phyloP scores from a whole-genome alignment of 371 early-diverging fungal species.

The Saksenaea oblongispora region DNA sequence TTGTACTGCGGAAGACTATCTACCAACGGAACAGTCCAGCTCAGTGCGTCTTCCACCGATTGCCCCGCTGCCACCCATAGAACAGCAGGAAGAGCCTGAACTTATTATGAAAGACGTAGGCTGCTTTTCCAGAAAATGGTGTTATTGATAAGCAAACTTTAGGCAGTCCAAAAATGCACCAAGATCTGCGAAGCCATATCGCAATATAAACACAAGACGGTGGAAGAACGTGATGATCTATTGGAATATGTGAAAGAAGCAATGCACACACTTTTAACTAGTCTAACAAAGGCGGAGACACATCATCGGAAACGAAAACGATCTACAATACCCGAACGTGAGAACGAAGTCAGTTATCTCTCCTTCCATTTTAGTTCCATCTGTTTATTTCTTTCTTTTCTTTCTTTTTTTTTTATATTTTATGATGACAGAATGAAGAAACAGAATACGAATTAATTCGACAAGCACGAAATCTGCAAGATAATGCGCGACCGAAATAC shows the following conservation, averaged over 20 bases:
- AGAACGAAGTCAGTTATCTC: background rate
- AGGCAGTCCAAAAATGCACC: constrained; percentile 19
- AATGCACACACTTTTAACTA: constrained; percentile 12
- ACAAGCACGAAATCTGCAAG: constrained; percentile 36
- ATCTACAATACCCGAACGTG: background rate
- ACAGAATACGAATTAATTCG: constrained; percentile 40
- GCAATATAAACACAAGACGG: constrained; percentile 1
- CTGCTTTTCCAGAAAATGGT: background rate
- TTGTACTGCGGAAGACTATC: background rate
- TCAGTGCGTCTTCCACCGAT: constrained; percentile 1
- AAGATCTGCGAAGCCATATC: constrained; percentile 17
- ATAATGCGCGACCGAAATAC: constrained; percentile 30
- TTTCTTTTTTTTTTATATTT: background rate
- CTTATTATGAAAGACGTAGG: background rate
- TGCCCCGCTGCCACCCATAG: background rate
- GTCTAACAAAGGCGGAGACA: background rate
- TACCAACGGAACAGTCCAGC: background rate
- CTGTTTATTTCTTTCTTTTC: background rate
- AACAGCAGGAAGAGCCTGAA: background rate
- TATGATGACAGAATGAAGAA: constrained; percentile 2
- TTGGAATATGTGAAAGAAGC: constrained; percentile 9
- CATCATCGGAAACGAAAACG: background rate
- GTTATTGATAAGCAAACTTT: background rate
- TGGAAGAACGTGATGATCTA: background rate
- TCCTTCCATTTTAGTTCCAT: background rate